Conservation (phyloP, 176 grass and related monocot species). For the Triticum urartu region DNA sequence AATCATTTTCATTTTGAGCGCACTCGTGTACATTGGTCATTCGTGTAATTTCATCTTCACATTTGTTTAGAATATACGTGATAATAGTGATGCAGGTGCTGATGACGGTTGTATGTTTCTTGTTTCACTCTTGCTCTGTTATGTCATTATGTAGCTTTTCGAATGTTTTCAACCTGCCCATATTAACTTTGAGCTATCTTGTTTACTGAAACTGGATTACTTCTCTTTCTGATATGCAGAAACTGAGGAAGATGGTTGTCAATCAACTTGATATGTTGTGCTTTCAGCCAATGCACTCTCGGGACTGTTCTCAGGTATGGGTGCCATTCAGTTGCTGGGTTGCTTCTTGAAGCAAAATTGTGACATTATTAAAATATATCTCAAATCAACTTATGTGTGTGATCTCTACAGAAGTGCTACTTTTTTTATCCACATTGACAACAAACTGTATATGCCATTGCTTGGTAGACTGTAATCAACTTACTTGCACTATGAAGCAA, state of each 20-base stretch:
- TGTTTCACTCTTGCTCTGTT: background rate
- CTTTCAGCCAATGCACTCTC: slow-evolving; percentile 81
- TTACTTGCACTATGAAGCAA: background rate
- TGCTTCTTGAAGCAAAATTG: background rate
- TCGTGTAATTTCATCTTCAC: background rate
- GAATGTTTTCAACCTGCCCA: background rate
- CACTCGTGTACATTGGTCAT: background rate
- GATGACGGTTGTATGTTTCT: background rate
- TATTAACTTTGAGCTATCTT: slow-evolving; percentile 8
- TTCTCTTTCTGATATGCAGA: slow-evolving; percentile 46
- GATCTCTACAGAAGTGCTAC: background rate
- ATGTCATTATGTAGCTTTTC: background rate
- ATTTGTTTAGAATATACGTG: background rate
- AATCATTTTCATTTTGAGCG: background rate
- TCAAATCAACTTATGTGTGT: background rate
- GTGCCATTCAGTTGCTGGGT: background rate
- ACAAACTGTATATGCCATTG: background rate
- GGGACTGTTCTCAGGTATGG: slow-evolving; percentile 82
- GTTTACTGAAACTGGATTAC: background rate
- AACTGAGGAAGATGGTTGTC: slow-evolving; percentile 83
- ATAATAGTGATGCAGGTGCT: background rate
- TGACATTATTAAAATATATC: background rate
- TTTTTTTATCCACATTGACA: background rate
- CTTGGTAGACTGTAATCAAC: background rate
- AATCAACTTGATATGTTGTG: slow-evolving; percentile 67